Percentiles rank a stretch among this genome's conserved stretches.
These are phyloP conservation scores for Penicillium pancosmium DNA, from an alignment of 495 filamentous ascomycete genomes.

Conservation along the genomic window DNA sequence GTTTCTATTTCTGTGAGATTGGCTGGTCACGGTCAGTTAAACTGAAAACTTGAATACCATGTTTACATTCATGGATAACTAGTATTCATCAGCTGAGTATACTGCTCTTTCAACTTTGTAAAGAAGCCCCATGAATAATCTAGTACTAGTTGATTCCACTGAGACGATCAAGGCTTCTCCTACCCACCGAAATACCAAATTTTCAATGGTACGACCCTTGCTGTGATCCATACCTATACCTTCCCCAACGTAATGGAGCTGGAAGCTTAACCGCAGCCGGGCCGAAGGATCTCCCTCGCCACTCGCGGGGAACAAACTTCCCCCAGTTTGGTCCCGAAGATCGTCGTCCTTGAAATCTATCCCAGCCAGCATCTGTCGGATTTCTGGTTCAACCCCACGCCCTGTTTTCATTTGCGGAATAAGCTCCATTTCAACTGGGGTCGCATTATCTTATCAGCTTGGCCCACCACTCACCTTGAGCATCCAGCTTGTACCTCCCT, in stretches of 20 bases:
- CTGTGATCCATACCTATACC: neutral
- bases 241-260: neutral
- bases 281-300: neutral
- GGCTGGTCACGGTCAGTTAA: too few relatives aligned
- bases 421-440: neutral
- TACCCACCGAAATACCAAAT: neutral
- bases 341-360: neutral
- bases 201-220: neutral
- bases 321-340: neutral
- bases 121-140: too few relatives aligned
- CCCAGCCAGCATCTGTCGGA: neutral
- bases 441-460: slow-evolving; percentile 22
- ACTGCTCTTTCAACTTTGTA: too few relatives aligned
- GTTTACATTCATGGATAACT: too few relatives aligned
- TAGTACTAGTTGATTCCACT: too few relatives aligned
- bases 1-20: too few relatives aligned
- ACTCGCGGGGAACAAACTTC: neutral
- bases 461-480: slow-evolving; percentile 10
- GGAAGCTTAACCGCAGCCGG: neutral
- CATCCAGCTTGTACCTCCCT: slow-evolving; percentile 2
- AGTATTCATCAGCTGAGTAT: too few relatives aligned
- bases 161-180: too few relatives aligned
- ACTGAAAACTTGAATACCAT: too few relatives aligned
- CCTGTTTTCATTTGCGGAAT: slow-evolving; percentile 11
- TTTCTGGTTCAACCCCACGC: neutral